phyloP scores from a whole-genome alignment of 805 yeast species.

The Debaryomyces tyrocola region DNA sequence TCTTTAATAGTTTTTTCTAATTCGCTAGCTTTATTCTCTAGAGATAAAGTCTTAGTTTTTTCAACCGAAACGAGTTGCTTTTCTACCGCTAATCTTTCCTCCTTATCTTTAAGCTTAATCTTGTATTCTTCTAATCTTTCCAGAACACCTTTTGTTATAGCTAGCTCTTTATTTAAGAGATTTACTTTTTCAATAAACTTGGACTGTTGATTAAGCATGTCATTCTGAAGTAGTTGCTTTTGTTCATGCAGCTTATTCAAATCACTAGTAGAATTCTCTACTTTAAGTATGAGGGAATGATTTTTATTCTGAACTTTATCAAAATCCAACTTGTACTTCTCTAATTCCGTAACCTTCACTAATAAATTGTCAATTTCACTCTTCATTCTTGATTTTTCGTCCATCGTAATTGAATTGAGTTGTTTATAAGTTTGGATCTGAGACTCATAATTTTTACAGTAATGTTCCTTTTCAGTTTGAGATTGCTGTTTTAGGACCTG shows the following conservation, averaged over 20 bases:
- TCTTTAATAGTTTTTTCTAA: slow-evolving; percentile 12
- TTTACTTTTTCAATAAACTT: slow-evolving; percentile 2
- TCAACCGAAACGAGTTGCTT: slow-evolving; percentile 1
- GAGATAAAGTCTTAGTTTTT: slow-evolving; percentile 15
- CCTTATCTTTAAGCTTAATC: not conserved
- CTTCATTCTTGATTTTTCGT: slow-evolving; percentile 15
- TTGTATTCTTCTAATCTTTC: not conserved
- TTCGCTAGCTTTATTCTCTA: slow-evolving; percentile 20
- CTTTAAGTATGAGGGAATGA: slow-evolving; percentile 5
- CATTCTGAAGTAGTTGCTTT: slow-evolving; percentile 7
- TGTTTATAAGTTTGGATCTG: not conserved
- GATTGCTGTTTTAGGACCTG: slow-evolving; percentile 2
- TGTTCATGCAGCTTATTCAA: not conserved
- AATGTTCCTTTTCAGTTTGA: slow-evolving; percentile 4
- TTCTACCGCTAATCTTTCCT: not conserved
- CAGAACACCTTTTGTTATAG: not conserved
- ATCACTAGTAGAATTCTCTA: slow-evolving; percentile 15
- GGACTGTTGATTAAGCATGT: slow-evolving; percentile 13
- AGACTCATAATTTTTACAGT: slow-evolving; percentile 9
- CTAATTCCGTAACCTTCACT: slow-evolving; percentile 23
- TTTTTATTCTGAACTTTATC: slow-evolving; percentile 23
- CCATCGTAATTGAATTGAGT: not conserved
- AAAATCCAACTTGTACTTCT: slow-evolving; percentile 25
- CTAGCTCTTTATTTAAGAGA: slow-evolving; percentile 4
- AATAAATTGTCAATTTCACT: slow-evolving; percentile 15